Conservation (phyloP, 2,329 filamentous ascomycete genomes). For the Colletotrichum melonis region DNA sequence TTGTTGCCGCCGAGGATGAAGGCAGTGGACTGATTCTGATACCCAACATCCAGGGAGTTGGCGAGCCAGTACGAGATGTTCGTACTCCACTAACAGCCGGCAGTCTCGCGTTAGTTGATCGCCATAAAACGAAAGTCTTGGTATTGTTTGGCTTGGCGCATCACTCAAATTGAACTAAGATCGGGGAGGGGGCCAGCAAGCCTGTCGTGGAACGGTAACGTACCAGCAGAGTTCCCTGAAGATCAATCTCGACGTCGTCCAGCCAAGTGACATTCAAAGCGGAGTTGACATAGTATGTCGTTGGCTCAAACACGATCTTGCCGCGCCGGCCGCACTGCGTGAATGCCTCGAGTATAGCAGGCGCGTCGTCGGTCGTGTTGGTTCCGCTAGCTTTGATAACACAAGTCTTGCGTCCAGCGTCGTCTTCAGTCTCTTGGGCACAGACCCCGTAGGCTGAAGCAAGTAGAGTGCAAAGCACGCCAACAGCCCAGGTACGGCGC, state of each 20-base stretch:
- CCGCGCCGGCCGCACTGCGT: conserved; percentile 42
- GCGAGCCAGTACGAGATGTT: conserved; percentile 58
- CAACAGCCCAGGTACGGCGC: not conserved
- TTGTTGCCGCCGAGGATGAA: conserved; percentile 60
- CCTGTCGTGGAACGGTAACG: conserved; percentile 9
- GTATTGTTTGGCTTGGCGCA: not conserved
- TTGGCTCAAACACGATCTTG: conserved; percentile 45
- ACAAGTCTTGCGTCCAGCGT: conserved; percentile 37
- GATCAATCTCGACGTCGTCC: conserved; percentile 19
- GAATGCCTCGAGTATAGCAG: conserved; percentile 45
- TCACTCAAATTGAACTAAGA: not conserved
- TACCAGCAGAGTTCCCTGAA: conserved; percentile 9
- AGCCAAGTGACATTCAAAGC: conserved; percentile 8
- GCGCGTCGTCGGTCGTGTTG: conserved; percentile 44
- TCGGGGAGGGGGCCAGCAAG: rapidly evolving
- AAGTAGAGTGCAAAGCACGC: not conserved
- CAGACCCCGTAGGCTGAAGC: not conserved
- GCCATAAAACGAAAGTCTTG: not conserved
- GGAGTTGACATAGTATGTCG: conserved; percentile 45
- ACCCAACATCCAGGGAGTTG: conserved; percentile 55
- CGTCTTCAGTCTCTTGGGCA: not conserved
- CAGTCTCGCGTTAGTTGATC: not conserved
- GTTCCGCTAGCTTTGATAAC: conserved; percentile 40
- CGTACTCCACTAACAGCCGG: conserved; percentile 44
- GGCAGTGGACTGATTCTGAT: conserved; percentile 59